phyloP scores from a whole-genome alignment of 805 yeast genomes.

The Metschnikowia peoriensis region DNA sequence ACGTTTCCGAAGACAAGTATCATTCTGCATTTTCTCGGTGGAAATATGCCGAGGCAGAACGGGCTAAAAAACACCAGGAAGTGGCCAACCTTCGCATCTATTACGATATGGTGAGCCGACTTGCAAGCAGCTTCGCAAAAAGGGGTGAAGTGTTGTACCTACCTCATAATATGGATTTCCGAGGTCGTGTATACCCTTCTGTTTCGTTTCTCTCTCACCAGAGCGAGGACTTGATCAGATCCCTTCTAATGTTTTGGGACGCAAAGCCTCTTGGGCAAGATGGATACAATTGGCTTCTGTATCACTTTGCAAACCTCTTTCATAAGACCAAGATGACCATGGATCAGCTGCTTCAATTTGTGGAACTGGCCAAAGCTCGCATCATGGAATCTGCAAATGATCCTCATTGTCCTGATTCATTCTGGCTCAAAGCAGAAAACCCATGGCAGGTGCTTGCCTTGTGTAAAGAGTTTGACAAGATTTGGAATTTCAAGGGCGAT shows the following conservation, averaged over 20 bases:
- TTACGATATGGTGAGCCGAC: conserved; percentile 18
- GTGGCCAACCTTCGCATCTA: conserved; percentile 9
- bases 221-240: conserved; percentile 34
- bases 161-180: conserved; percentile 40
- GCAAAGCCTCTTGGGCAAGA: conserved; percentile 32
- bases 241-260: conserved; percentile 38
- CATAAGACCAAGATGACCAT: conserved; percentile 28
- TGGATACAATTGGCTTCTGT: conserved; percentile 39
- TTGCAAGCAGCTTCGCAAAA: conserved; percentile 27
- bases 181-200: conserved; percentile 43
- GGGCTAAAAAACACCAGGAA: background rate
- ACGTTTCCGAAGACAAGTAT: conserved; percentile 1
- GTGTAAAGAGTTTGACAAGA: conserved; percentile 30
- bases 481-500: conserved; percentile 18
- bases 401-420: conserved; percentile 26
- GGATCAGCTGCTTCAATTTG: conserved; percentile 27
- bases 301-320: conserved; percentile 36
- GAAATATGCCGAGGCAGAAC: conserved; percentile 2
- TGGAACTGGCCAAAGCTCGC: conserved; percentile 20
- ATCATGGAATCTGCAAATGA: conserved; percentile 28
- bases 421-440: conserved; percentile 39
- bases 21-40: conserved; percentile 2
- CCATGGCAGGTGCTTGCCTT: conserved; percentile 41
- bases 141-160: conserved; percentile 37
- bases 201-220: conserved; percentile 35